Evolutionary conservation across 1,284 basidiomycete genomes (phyloP), one percentile per base, ranked within the genome.

Genomic region (Ustilago cynodontis): DNA sequence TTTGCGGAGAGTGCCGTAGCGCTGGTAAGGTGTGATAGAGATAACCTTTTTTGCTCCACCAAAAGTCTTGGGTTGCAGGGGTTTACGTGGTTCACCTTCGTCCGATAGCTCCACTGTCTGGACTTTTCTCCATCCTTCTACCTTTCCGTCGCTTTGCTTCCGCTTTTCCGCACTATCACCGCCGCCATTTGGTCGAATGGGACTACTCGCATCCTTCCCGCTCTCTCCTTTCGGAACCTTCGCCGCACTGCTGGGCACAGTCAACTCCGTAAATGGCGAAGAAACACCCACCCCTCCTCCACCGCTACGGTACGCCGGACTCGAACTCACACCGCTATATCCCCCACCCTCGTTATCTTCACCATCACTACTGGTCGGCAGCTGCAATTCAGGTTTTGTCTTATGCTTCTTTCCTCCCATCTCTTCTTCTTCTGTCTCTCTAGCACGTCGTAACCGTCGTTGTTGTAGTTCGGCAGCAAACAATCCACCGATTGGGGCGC

Each of bases 11-110:
- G 55, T 55, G 3, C 71, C 75, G 35, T 73, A 78, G 0, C 64
- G 60, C 26, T 74, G 75, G 20, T 78, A 78, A 1, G 75, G 71
- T 1, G 61, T 66, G 33, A 78, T 69, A n/a, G 67, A 62, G 58
- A 78, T 67, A 2, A 60, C 29, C 49, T 54, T 64, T 22, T 63
- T 65, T n/a, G 8, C 33, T 33, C 11, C 41, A 43, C 7, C 7
- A 20, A 20, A 1, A n/a, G 7, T 43, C 20, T 6, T 20, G 20
- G 8, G n/a, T 43, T 20, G 7, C 3, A 5, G 20, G 28, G 14
- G 24, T 29, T 33, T 11, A 10, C 41, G 18, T 18, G 49, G 58
- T 10, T 64, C 60, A 8, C 71, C 73, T 20, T 67, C 65, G n/a
- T 77, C 74, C 6, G 74, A 77, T 3, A 77, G 29, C 22, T 66